Evolutionary conservation across 164 flowering plant species (phyloP).

Genomic region (Stephania japonica): DNA sequence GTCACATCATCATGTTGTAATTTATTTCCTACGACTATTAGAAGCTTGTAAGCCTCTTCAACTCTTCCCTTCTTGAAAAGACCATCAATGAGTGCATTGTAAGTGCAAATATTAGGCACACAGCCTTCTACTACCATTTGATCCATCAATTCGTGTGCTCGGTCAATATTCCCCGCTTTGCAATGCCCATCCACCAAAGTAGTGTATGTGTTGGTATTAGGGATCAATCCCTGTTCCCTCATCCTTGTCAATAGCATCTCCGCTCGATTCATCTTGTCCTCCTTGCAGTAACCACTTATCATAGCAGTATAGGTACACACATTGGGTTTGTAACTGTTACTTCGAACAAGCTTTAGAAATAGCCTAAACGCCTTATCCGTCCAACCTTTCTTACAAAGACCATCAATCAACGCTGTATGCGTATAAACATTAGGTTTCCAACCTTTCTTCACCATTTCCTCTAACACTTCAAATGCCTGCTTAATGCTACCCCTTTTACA

Average conservation of each 20-base stretch:
- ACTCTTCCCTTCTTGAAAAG: constrained; percentile 63
- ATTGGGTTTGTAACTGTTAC: constrained; percentile 81
- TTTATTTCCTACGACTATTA: constrained; percentile 29
- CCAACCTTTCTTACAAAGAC: constrained; percentile 95
- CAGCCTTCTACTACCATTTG: constrained; percentile 52
- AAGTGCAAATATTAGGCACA: constrained; percentile 59
- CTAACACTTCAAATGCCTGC: constrained; percentile 79
- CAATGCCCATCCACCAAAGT: constrained; percentile 75
- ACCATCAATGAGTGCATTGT: constrained; percentile 61
- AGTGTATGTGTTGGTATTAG: constrained; percentile 72
- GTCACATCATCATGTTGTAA: constrained; percentile 61
- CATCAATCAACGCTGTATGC: constrained; percentile 78
- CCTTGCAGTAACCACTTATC: constrained; percentile 86
- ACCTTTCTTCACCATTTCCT: constrained; percentile 81
- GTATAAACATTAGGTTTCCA: constrained; percentile 89
- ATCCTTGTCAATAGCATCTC: constrained; percentile 76
- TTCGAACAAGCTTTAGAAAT: constrained; percentile 77
- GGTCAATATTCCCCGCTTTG: constrained; percentile 58
- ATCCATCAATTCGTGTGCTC: constrained; percentile 66
- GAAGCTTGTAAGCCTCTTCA: constrained; percentile 48
- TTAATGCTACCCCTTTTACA: constrained; percentile 75
- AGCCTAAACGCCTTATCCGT: constrained; percentile 88
- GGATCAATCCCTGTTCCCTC: constrained; percentile 73
- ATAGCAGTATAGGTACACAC: constrained; percentile 83
- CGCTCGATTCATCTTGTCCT: constrained; percentile 70